These are phyloP conservation scores for Chlamydomonas reinhardtii DNA, from an alignment of 163 green algal species.

Conservation along the genomic window DNA sequence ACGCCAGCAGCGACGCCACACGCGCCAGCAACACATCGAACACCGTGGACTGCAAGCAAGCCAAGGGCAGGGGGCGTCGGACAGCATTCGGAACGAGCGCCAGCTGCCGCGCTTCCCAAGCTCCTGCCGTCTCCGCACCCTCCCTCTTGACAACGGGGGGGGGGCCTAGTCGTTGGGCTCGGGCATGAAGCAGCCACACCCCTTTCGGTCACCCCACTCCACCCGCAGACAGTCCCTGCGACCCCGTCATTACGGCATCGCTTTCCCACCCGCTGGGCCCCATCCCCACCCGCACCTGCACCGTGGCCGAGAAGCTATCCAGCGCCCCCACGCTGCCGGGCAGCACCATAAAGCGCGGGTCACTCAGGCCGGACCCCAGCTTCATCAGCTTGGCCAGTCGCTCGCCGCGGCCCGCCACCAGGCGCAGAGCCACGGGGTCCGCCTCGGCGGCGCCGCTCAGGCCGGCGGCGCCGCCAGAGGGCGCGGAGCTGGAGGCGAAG, in stretches of 20 bases:
- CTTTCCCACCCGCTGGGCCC: no score
- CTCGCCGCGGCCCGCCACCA: slow-evolving; percentile 35
- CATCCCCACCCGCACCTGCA: slow-evolving; percentile 6
- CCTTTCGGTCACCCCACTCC: no score
- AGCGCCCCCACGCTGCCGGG: slow-evolving; percentile 37
- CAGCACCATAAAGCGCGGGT: slow-evolving; percentile 57
- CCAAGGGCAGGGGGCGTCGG: background rate
- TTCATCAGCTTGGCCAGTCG: slow-evolving; percentile 18
- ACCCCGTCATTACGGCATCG: background rate
- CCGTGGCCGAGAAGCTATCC: slow-evolving; percentile 46
- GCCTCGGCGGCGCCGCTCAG: slow-evolving; percentile 9
- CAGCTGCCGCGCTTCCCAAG: no score
- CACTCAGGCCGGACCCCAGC: slow-evolving; percentile 32
- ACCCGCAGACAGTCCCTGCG: slow-evolving; percentile 10
- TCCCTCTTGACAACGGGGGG: no score
- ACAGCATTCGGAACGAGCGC: no score
- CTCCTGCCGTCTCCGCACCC: no score
- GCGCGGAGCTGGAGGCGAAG: background rate
- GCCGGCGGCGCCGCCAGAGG: background rate
- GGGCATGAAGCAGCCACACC: no score
- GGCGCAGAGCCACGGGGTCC: slow-evolving; percentile 58
- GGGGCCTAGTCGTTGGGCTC: no score
- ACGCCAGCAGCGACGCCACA: slow-evolving; percentile 61
- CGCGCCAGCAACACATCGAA: slow-evolving; percentile 75
- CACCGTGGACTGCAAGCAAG: slow-evolving; percentile 45